A percentile compares a stretch with the other conserved stretches of the same genome.
These are phyloP conservation scores for Ajuga reptans DNA, from an alignment of 305 asterid genomes.

Conservation along the genomic window DNA sequence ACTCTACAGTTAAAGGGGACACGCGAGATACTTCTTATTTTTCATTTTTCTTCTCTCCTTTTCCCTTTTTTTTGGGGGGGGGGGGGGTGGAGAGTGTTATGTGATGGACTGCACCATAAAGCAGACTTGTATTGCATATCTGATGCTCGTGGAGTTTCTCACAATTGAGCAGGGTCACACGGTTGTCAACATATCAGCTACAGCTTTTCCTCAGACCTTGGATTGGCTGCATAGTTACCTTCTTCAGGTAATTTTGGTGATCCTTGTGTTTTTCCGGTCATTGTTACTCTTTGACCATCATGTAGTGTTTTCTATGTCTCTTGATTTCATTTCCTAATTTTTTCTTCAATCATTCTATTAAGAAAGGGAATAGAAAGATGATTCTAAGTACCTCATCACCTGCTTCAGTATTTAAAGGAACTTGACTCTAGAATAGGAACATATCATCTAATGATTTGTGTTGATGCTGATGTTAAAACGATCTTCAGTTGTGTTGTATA, in stretches of 20 bases:
- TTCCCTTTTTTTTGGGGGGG: not conserved
- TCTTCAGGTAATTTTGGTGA: constrained; percentile 62
- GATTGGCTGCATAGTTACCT: constrained; percentile 96
- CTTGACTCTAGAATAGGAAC: not conserved
- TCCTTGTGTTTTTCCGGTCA: not conserved
- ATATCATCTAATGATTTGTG: not conserved
- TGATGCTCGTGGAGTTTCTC: constrained; percentile 16
- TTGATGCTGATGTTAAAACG: not conserved
- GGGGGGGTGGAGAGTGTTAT: constrained; percentile 7
- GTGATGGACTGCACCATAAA: not conserved
- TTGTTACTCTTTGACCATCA: not conserved
- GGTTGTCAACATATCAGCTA: constrained; percentile 81
- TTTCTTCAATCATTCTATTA: not conserved
- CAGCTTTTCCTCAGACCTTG: constrained; percentile 90
- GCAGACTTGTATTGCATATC: not conserved
- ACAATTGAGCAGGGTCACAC: constrained; percentile 59
- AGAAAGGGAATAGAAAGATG: not conserved
- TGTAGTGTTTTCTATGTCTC: not conserved
- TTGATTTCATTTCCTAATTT: not conserved
- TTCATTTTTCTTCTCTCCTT: not conserved
- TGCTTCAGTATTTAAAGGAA: not conserved
- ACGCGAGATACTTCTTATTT: not conserved
- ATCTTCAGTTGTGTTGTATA: not conserved
- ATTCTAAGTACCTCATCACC: not conserved
- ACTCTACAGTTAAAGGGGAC: not conserved